Base-by-base conservation (phyloP, 2,329 filamentous ascomycete species). In the Botrytis tulipae region DNA sequence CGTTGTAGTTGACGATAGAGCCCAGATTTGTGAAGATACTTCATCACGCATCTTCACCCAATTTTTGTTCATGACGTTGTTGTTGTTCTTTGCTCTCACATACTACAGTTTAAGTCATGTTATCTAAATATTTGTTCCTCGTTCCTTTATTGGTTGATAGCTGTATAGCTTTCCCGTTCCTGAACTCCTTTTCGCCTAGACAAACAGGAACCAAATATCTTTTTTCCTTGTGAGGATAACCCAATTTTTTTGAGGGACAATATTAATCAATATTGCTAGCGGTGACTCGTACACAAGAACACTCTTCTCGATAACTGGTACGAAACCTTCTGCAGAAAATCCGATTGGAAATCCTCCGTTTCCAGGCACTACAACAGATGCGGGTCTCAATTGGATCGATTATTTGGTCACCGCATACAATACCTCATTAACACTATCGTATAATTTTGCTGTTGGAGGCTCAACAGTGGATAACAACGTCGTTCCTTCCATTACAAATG, bases 321-420 rank as follows among this genome's bases (percentile, higher is more conserved):
- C 44, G 14, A 71, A 71, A 18, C 59, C 69, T 29, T 71, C 59
- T 14, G 25, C 42, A 14, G 42, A 44, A 5, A 71, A 71, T 37
- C 69, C 69, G 7, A 71, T 71, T 6, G 69, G 69, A 46, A 71
- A 71, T 29, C 69, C 69, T 18, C 18, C 42, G n/a, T 71, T 71
- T 35, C 69, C 69, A 3, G 65, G 65, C 32, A 54, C 51, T 18
- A 70, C 67, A 16, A 70, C 67, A 8, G 67, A 70, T 32, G 40
- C 51, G 5, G 67, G 67, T 32, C 37, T 70, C 18, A 70, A 70
- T 35, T 70, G 67, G 67, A 70, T 70, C 14, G 67, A 60, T 44
- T 42, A 44, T 42, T 35, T 70, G 16, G 67, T 70, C 12, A 70
- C 25, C 10, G n/a, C 51, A 16, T 70, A 70, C 29, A 70, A 70